Base-by-base conservation (phyloP, 495 filamentous ascomycete species). In the Penicillium daleae region DNA sequence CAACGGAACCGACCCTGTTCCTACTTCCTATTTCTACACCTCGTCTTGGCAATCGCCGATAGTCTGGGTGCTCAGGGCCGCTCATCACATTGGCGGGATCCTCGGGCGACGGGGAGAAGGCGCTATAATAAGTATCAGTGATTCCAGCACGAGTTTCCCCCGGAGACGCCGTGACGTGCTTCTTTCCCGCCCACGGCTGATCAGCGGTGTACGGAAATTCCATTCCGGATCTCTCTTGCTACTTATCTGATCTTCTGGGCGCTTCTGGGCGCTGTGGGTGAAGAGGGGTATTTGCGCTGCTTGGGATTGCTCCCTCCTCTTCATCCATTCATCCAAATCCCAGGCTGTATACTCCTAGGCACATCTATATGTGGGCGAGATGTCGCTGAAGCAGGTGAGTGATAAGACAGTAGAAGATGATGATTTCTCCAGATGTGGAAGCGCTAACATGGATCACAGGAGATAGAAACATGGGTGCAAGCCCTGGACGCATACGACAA, bases 391-490 rank as follows among this genome's bases (percentile, higher is more conserved):
- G 62, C 77, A 80, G 64, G 77, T 80, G 70, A 48, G 49, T 35
- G n/a, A 54, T 19, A 6, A 54, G 8, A 35, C 6, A 54, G 6
- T 2, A 31, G 29, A 4, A 35, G n/a, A 32, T 22, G n/a, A 33
- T 6, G 21, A n/a, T 32, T 5, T 53, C 13, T 13, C 17, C 6
- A 49, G 70, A n/a, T 12, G 2, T 10, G 13, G 48, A 33, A 21
- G 57, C n/a, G 46, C 67, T 72, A 52, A 77, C 59, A 55, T 65
- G 27, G 24, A 67, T 42, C 67, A 17, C 75, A 99, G 93, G 96
- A 98, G 90, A 98, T 99, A 78, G 93, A 98, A 82, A 95, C 91
- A 35, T 99, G 95, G 95, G 96, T 98, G 62, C 83, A 88, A 74
- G 95, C 95, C 68, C 86, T 98, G 27, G 88, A 84, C 58, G 88